Base-by-base conservation (phyloP, 169 alveolate species). In the Condylostoma magnum region DNA sequence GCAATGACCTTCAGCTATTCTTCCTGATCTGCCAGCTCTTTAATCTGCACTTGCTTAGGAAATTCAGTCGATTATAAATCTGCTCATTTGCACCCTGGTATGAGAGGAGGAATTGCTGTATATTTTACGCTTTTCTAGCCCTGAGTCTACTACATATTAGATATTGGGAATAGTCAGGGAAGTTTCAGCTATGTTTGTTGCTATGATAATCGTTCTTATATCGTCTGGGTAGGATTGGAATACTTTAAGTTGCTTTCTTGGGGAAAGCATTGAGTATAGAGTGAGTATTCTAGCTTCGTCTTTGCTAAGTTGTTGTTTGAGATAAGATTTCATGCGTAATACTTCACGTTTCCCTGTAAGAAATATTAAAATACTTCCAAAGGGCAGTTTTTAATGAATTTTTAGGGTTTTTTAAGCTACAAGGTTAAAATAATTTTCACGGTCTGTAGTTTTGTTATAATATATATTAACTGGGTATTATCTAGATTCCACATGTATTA, bases 171-270 rank as follows among this genome's bases (percentile, higher is more conserved):
- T 92, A 12, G 99, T 98, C 28, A 98, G 80, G 6, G 99, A 96
- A 18, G 99, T 98, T 85, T 98, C 99, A 15, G 99, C 99, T 2
- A 98, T 99, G 72, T 98, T 98, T 28, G 99, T 98, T n/a, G 99
- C 90, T 36, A 98, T 90, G 41, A 98, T 95, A 33, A 98, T 95
- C 50, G 95, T 78, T 18, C 99, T 88, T 80, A 95, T 88, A 6
- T 90, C 96, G 30, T 80, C 82, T 27, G 99, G 98, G 28, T 85
- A 77, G 25, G 90, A 84, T 66, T 91, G 90, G 33, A 89, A 94
- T 30, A 93, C 90, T 56, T 83, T 85, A 63, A 76, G 78, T 86
- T 96, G 93, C 31, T 93, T 89, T 41, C 83, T 83, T 27, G 83
- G 71, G 31, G 95, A 85, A 82, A 94, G 86, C 51, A 94, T 85